phyloP scores from a whole-genome alignment of 208 protist genomes.

The Acanthamoeba rhysodes region DNA sequence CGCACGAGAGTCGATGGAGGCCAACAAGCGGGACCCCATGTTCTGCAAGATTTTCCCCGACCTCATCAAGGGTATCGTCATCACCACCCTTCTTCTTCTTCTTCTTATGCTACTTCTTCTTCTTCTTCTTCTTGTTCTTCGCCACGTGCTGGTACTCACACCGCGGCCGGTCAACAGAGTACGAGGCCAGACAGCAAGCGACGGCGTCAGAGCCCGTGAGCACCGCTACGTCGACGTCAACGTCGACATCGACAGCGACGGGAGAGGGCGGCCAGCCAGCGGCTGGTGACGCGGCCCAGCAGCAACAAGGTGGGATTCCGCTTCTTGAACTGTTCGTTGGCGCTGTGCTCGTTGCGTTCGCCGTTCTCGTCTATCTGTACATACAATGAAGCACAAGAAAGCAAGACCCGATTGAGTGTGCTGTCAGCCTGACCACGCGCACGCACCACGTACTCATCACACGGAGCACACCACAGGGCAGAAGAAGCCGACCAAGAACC shows the following conservation, averaged over 20 bases:
- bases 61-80: slow-evolving; percentile 23
- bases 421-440: neutral
- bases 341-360: slow-evolving; percentile 12
- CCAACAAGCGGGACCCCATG: slow-evolving; percentile 73
- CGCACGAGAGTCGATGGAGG: slow-evolving; percentile 60
- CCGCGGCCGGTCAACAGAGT: neutral
- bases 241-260: neutral
- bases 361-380: slow-evolving; percentile 36
- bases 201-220: neutral
- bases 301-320: slow-evolving; percentile 29
- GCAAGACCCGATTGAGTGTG: neutral
- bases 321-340: slow-evolving; percentile 50
- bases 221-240: neutral
- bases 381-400: neutral
- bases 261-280: neutral
- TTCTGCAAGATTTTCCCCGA: slow-evolving; percentile 79
- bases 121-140: no score
- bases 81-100: neutral
- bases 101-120: neutral
- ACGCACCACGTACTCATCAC: neutral
- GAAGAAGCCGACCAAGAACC: slow-evolving; percentile 55
- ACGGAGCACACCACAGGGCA: neutral
- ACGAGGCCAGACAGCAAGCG: neutral
- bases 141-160: neutral
- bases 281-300: neutral